Conservation (phyloP, 148 eudicot species). For the Hydrangea macrophylla region DNA sequence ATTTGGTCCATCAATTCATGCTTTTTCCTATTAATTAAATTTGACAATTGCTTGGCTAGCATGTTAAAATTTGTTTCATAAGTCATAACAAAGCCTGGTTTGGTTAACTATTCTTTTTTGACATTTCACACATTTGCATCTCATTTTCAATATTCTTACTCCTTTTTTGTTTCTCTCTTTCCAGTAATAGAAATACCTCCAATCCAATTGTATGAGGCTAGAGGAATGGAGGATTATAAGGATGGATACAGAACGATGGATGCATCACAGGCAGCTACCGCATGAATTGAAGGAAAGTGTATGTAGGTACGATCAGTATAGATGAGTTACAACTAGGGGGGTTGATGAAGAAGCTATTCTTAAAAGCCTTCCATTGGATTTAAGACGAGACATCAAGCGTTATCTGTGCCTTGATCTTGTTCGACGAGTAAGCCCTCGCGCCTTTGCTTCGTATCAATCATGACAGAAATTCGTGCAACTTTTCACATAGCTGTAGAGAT, state of each 20-base stretch:
- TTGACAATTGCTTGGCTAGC: too few relatives aligned
- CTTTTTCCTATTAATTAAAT: neutral
- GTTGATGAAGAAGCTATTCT: slow-evolving; percentile 20
- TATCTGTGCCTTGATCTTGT: slow-evolving; percentile 18
- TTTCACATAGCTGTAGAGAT: too few relatives aligned
- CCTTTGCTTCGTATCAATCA: neutral
- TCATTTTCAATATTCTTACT: neutral
- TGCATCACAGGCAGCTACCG: slow-evolving; percentile 21
- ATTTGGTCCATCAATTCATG: neutral
- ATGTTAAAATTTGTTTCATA: too few relatives aligned
- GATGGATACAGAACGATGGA: slow-evolving; percentile 22
- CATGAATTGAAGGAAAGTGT: slow-evolving; percentile 18
- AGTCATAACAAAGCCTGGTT: neutral
- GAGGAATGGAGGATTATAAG: slow-evolving; percentile 21
- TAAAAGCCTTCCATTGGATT: slow-evolving; percentile 12
- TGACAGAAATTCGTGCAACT: too few relatives aligned
- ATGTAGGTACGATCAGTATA: slow-evolving; percentile 12
- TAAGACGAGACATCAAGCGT: slow-evolving; percentile 19
- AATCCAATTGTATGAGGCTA: slow-evolving; percentile 7
- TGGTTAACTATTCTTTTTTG: neutral
- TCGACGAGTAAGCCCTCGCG: slow-evolving; percentile 5
- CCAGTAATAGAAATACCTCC: slow-evolving; percentile 16
- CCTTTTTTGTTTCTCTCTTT: neutral
- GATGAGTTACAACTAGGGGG: slow-evolving; percentile 16
- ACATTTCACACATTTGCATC: neutral